Evolutionary conservation across 164 flowering plant species (phyloP).

Genomic region (Stephania cephalantha): DNA sequence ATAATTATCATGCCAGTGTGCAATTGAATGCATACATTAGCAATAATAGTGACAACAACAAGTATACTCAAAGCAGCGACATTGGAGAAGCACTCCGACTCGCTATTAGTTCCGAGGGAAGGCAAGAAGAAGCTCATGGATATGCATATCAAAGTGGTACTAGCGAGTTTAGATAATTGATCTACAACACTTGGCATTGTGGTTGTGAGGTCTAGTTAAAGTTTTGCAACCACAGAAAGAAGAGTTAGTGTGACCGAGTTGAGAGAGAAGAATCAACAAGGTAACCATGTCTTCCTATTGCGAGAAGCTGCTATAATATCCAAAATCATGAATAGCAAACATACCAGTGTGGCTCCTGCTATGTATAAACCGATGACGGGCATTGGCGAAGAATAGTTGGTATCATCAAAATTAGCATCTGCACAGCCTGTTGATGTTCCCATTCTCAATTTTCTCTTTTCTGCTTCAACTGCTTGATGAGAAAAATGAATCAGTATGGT

Average conservation of each 20-base stretch:
- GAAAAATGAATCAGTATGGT: no score
- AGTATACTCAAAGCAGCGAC: constrained; percentile 2
- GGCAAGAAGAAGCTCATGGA: constrained; percentile 3
- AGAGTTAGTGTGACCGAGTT: neutral
- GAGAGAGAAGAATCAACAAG: no score
- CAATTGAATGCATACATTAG: neutral
- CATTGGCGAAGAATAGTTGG: neutral
- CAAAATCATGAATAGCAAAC: no score
- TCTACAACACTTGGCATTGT: neutral
- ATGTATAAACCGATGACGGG: no score
- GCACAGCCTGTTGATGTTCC: neutral
- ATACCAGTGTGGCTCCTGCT: no score
- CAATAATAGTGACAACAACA: neutral
- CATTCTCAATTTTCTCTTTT: no score
- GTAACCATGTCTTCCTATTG: no score
- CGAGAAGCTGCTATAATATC: no score
- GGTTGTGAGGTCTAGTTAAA: neutral
- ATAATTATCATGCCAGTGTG: neutral
- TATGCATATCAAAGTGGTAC: neutral
- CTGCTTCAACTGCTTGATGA: no score
- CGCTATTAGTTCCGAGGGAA: neutral
- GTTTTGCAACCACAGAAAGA: neutral
- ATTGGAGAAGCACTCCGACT: neutral
- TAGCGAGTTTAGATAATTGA: constrained; percentile 1
- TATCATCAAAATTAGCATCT: neutral